These are phyloP conservation scores for Solanum sejunctum DNA, from an alignment of 257 asterid species.

Conservation along the genomic window DNA sequence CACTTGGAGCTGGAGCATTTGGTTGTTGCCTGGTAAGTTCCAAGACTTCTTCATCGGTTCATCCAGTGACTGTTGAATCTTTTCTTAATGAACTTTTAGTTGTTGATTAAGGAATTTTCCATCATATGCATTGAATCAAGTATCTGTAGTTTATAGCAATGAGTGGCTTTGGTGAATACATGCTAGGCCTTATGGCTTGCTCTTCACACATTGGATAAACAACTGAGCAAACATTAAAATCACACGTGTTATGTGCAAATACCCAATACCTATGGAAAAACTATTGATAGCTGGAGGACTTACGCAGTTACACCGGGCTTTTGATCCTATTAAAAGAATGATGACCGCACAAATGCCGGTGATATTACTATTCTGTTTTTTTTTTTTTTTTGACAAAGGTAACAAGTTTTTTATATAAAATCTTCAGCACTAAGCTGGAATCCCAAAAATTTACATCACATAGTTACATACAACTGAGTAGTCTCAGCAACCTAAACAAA, in stretches of 20 bases:
- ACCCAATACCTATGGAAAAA: background rate
- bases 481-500: too few species aligned
- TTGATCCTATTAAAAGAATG: background rate
- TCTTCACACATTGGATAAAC: background rate
- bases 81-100: background rate
- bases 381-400: too few species aligned
- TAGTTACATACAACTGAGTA: too few species aligned
- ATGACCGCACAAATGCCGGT: background rate
- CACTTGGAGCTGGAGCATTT: conserved; percentile 61
- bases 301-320: too few species aligned
- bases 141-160: background rate
- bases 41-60: background rate
- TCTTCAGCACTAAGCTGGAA: too few species aligned
- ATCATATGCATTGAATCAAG: background rate
- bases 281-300: background rate
- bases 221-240: background rate
- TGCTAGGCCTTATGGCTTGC: background rate
- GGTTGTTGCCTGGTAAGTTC: conserved; percentile 69
- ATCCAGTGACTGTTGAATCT: background rate
- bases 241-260: background rate
- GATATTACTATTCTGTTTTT: background rate
- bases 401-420: too few species aligned
- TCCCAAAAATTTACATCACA: too few species aligned
- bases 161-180: background rate
- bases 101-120: background rate